phyloP scores from a whole-genome alignment of 1,284 basidiomycete species.

The Sanghuangporus weigelae region DNA sequence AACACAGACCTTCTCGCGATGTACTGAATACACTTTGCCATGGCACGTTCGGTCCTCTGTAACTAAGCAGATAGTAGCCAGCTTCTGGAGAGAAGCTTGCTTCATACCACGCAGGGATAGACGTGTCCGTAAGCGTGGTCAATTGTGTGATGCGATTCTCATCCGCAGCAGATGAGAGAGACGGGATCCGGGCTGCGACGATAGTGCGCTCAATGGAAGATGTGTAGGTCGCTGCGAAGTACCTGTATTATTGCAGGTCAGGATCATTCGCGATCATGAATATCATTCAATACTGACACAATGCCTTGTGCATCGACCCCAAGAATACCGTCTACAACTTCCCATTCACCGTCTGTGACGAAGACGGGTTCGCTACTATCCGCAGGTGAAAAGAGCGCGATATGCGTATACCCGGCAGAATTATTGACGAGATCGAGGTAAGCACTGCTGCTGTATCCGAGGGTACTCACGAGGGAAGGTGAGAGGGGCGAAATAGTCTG shows the following conservation, averaged over 20 bases:
- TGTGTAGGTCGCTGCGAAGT: constrained; percentile 84
- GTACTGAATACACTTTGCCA: constrained; percentile 79
- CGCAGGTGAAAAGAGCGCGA: constrained; percentile 82
- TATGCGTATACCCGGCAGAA: constrained; percentile 78
- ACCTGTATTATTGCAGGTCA: constrained; percentile 41
- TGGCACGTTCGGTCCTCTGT: constrained; percentile 80
- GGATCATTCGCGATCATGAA: neutral
- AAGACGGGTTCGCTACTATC: constrained; percentile 66
- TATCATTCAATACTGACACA: constrained; percentile 51
- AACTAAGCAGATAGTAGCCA: constrained; percentile 80
- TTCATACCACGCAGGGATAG: constrained; percentile 57
- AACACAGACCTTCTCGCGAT: constrained; percentile 38
- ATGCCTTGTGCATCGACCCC: constrained; percentile 66
- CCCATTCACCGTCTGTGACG: constrained; percentile 86
- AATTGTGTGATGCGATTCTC: constrained; percentile 34
- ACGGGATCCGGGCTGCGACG: constrained; percentile 68
- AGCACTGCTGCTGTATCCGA: constrained; percentile 41
- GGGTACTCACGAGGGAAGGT: constrained; percentile 31
- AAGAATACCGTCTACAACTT: constrained; percentile 73
- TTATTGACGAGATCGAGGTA: constrained; percentile 88
- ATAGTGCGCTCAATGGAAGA: constrained; percentile 81
- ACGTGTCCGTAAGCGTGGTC: constrained; percentile 62
- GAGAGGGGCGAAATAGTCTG: constrained; percentile 61
- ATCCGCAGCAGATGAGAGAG: constrained; percentile 23
- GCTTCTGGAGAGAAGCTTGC: constrained; percentile 77